Evolutionary conservation across 2,329 filamentous ascomycete species (phyloP).

Genomic region (Colletotrichum tropicale): DNA sequence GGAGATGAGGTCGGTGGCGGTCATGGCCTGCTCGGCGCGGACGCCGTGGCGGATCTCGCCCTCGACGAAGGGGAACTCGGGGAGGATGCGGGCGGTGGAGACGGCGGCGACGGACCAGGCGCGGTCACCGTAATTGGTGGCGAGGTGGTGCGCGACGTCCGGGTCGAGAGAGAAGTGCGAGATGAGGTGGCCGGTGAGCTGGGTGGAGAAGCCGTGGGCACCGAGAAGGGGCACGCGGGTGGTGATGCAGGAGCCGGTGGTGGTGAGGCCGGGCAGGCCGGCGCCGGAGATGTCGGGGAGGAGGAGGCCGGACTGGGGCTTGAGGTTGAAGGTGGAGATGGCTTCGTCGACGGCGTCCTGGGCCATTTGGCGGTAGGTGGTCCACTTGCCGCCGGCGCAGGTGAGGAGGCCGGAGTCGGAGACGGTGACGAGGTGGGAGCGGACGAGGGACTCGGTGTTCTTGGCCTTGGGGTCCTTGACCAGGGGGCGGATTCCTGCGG

Average conservation of each 20-base stretch:
- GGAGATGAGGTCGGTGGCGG: conserved; percentile 73
- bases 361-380: conserved; percentile 87
- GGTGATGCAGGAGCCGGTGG: conserved; percentile 77
- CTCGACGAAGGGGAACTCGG: conserved; percentile 74
- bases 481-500: conserved; percentile 70
- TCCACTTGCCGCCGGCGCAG: conserved; percentile 87
- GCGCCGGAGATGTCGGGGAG: conserved; percentile 72
- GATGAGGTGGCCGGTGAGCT: conserved; percentile 36
- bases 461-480: conserved; percentile 82
- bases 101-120: conserved; percentile 72
- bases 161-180: conserved; percentile 35
- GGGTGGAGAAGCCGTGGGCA: conserved; percentile 69
- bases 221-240: conserved; percentile 75
- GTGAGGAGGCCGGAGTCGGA: conserved; percentile 79
- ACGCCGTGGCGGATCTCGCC: conserved; percentile 76
- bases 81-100: conserved; percentile 60
- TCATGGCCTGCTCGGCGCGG: conserved; percentile 75
- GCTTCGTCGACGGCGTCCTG: conserved; percentile 85
- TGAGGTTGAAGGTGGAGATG: conserved; percentile 67
- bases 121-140: conserved; percentile 53
- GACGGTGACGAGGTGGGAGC: conserved; percentile 79
- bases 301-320: conserved; percentile 49
- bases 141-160: conserved; percentile 46
- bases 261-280: conserved; percentile 46
- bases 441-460: conserved; percentile 83